These are phyloP conservation scores for Aegle marmelos DNA, from an alignment of 345 rosid species.

Conservation along the genomic window DNA sequence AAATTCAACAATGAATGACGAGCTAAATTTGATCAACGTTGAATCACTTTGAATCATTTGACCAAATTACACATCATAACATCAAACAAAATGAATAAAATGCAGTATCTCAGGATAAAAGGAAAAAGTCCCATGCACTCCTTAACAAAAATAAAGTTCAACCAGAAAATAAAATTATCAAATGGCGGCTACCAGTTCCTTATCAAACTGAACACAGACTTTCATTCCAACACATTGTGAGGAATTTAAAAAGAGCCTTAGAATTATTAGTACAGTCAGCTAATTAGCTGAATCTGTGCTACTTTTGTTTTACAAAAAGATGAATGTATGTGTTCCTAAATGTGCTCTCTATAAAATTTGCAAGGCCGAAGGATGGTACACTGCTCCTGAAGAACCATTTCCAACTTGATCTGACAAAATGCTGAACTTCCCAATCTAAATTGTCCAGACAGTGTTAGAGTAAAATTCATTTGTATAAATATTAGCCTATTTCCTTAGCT, in stretches of 20 bases:
- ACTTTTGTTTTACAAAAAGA: slow-evolving; percentile 1
- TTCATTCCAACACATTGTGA: background rate
- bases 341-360: slow-evolving; percentile 9
- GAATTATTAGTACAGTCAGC: background rate
- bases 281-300: slow-evolving; percentile 4
- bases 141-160: background rate
- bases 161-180: background rate
- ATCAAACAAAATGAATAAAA: background rate
- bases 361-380: background rate
- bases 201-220: background rate
- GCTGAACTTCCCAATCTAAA: background rate
- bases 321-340: background rate
- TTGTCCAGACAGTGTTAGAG: background rate
- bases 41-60: background rate
- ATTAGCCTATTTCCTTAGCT: background rate
- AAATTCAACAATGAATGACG: background rate
- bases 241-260: background rate
- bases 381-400: background rate
- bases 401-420: background rate
- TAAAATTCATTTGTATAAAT: background rate
- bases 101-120: background rate
- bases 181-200: background rate
- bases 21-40: background rate
- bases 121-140: background rate
- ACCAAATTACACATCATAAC: background rate